phyloP scores from a whole-genome alignment of 805 yeast genomes.

The Pichia nakasei region DNA sequence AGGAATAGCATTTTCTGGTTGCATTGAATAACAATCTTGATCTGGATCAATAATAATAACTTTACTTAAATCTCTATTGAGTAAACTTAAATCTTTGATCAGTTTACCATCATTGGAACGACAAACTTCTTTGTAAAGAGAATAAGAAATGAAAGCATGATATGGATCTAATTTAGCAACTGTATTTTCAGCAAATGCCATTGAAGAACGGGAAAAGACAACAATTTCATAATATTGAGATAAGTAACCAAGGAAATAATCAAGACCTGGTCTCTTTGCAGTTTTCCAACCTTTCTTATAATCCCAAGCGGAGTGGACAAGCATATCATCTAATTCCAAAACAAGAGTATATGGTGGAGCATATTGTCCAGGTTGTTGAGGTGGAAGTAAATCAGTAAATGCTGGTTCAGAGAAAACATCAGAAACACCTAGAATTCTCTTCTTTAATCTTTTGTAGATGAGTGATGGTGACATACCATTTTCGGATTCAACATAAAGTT shows the following conservation, averaged over 20 bases:
- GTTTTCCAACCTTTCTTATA: slow-evolving; percentile 94
- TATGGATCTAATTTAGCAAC: slow-evolving; percentile 89
- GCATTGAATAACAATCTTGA: slow-evolving; percentile 62
- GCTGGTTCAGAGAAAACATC: slow-evolving; percentile 89
- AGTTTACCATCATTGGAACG: slow-evolving; percentile 81
- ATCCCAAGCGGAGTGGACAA: slow-evolving; percentile 89
- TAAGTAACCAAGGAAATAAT: slow-evolving; percentile 88
- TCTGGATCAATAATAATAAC: slow-evolving; percentile 73
- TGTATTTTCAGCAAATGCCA: slow-evolving; percentile 76
- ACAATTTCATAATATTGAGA: slow-evolving; percentile 96
- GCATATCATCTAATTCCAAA: slow-evolving; percentile 77
- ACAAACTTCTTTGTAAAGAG: slow-evolving; percentile 86
- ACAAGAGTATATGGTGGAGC: slow-evolving; percentile 90
- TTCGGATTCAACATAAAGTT: slow-evolving; percentile 34
- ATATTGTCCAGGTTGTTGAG: slow-evolving; percentile 82
- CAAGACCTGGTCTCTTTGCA: slow-evolving; percentile 97
- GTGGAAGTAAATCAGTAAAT: slow-evolving; percentile 87
- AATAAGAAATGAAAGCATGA: slow-evolving; percentile 80
- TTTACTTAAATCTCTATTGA: slow-evolving; percentile 86
- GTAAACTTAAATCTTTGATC: slow-evolving; percentile 78
- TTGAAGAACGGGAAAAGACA: slow-evolving; percentile 74
- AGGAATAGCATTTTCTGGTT: slow-evolving; percentile 91
- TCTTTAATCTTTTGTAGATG: slow-evolving; percentile 59
- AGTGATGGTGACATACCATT: slow-evolving; percentile 62
- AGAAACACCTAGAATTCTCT: slow-evolving; percentile 67